Evolutionary conservation across 768 basidiomycete genomes (phyloP).

Genomic region (Trametes maxima): DNA sequence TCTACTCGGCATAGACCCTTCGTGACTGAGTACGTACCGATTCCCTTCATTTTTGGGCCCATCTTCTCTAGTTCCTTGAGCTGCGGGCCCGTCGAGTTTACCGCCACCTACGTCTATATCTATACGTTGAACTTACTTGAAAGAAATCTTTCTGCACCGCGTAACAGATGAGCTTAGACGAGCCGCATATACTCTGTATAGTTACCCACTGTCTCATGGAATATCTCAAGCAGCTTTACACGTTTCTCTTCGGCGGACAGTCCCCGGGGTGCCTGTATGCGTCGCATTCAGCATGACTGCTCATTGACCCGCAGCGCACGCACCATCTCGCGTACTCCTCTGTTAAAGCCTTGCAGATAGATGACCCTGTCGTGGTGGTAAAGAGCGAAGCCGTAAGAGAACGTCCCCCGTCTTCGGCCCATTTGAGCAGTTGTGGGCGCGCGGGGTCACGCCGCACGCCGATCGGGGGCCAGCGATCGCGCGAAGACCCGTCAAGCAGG

Average conservation of each 20-base stretch:
- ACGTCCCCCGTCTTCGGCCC: background rate
- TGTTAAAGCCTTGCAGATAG: background rate
- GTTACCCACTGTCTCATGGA: slow-evolving; percentile 79
- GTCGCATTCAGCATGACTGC: no score
- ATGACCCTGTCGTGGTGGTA: background rate
- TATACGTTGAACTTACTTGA: slow-evolving; percentile 45
- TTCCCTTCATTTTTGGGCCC: slow-evolving; percentile 87
- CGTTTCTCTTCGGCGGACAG: slow-evolving; percentile 91
- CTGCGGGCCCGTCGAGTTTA: slow-evolving; percentile 35
- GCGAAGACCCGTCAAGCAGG: background rate
- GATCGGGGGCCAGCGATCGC: background rate
- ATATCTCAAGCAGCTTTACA: slow-evolving; percentile 88
- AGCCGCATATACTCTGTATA: background rate
- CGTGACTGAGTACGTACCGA: slow-evolving; percentile 51
- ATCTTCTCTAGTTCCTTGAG: slow-evolving; percentile 93
- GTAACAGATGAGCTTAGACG: background rate
- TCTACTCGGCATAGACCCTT: no score
- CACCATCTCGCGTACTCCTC: background rate
- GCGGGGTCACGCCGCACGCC: background rate
- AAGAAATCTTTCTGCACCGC: slow-evolving; percentile 76
- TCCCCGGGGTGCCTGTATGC: slow-evolving; percentile 72
- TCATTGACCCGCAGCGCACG: background rate
- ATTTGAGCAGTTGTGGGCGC: background rate
- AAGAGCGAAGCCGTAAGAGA: background rate
- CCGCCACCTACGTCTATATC: background rate